Evolutionary conservation across 2,329 filamentous ascomycete species (phyloP), one percentile per base, ranked within the genome.

Genomic region (Nothomitra cinnamomea): DNA sequence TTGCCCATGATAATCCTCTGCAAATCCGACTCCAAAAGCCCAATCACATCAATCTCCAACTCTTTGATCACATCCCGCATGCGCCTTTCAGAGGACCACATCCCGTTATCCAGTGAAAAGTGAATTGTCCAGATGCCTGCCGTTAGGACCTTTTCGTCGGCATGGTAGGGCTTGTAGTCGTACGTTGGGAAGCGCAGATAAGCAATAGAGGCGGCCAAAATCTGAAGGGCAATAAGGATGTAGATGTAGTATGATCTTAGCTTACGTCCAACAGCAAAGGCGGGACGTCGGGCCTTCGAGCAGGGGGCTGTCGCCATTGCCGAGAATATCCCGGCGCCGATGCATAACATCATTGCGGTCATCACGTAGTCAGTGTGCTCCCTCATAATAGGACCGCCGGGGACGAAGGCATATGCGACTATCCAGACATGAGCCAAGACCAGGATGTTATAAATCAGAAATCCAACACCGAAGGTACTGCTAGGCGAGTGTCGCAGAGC

Each of bases 1-100:
- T 96, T 98, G 63, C 92, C 92, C 92, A 96, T 98, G 72, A 98
- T 98, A 70, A 98, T 95, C 60, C 90, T 86, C 70, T 98, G 92
- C 36, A 87, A 77, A 65, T 98, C 92, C 0, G 84, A 85, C 68
- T 98, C 92, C 0, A 98, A 76, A 19, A 98, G 77, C n/a, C 92
- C 92, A 48, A 98, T 78, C 3, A 98, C 87, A 63, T 98, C 92
- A n/a, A 98, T 72, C 68, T 98, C 92, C n/a, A 95, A 72, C 62
- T 96, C 92, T 63, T 87, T 82, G 68, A 95, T 83, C 13, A 94
- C 74, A 70, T 95, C 83, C 55, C 87, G 84, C 80, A 95, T 94
- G 58, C 92, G 88, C 61, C 85, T 80, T 68, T 98, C 92, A 0
- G 90, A 95, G 8, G 87, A 90, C 87, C 88, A 96, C 89, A 96